Percentiles rank a stretch among this genome's conserved stretches.
These are phyloP conservation scores for Linnemannia schmuckeri DNA, from an alignment of 192 early-diverging fungal genomes.

Conservation along the genomic window DNA sequence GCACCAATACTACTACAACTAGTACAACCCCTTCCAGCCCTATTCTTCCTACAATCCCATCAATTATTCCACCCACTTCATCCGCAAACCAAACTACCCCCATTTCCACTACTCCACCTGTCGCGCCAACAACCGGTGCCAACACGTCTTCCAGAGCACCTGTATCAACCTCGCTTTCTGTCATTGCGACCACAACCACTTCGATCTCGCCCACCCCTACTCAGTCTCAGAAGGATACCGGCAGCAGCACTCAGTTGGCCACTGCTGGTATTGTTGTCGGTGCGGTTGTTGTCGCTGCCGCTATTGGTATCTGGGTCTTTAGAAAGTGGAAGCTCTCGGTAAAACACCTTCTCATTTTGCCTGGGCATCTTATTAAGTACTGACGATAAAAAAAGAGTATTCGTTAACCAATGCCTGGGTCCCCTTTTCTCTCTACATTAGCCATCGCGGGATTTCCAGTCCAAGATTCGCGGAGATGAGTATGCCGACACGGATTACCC, in stretches of 20 bases:
- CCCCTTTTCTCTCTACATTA: conserved; percentile 19
- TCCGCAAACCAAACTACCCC: too few species aligned
- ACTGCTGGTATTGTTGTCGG: conserved; percentile 37
- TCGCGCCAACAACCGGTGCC: background rate
- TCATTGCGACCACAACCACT: background rate
- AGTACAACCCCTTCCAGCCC: background rate
- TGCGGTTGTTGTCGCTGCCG: conserved; percentile 54
- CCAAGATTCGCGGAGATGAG: conserved; percentile 60
- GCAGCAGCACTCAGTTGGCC: conserved; percentile 1
- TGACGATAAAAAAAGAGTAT: background rate
- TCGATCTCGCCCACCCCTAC: conserved; percentile 6
- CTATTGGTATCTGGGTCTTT: conserved; percentile 65
- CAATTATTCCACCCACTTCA: too few species aligned
- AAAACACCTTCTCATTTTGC: conserved; percentile 13
- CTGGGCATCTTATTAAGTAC: background rate
- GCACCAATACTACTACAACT: background rate
- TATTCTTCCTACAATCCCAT: too few species aligned
- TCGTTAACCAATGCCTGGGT: background rate
- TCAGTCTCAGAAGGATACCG: background rate
- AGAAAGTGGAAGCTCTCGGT: conserved; percentile 68
- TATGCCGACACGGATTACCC: conserved; percentile 45
- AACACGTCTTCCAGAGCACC: background rate
- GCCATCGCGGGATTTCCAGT: conserved; percentile 63
- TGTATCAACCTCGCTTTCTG: background rate
- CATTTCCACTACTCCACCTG: too few species aligned